Evolutionary conservation across 495 filamentous ascomycete genomes (phyloP), one percentile per base, ranked within the genome.

Genomic region (Penicillium riverlandense): DNA sequence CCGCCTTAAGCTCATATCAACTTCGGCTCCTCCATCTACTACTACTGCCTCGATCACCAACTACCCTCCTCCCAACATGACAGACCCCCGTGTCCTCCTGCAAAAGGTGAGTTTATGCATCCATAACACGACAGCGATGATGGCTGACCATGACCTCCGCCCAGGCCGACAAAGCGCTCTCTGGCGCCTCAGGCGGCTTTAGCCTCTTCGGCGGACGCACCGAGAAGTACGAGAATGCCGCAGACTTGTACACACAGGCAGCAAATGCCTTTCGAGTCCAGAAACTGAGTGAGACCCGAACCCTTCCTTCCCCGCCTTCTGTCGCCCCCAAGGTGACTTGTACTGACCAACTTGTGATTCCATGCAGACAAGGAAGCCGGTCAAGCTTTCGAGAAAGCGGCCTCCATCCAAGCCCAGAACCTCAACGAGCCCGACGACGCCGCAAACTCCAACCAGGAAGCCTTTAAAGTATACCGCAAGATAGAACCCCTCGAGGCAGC

Each of bases 381-480:
- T 10, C 70, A 77, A 48, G 78, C 84, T 6, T 90, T 90, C 51
- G 85, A 90, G 61, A 79, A 82, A 49, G 87, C 87, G 10, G 90
- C 90, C 14, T 53, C 71, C 4, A 79, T 96, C 36, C 86, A 92
- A 65, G 72, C 56, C 6, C 74, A 82, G 38, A 80, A 88, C 45
- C 76, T 95, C 35, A 88, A 86, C 61, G 89, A 96, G 58, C 85
- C 85, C 36, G 85, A 92, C 59, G 90, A 96, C 58, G 86, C 85
- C 29, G 89, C 90, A 31, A 91, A 91, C 59, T 80, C 81, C 37
- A 69, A 85, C 45, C 71, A 77, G 58, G 81, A 85, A 56, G 88
- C 88, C 22, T 92, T 85, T 73, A 90, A 92, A 71, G 78, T 82
- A 39, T 95, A 94, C 70, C 79, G 82, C 57, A 90, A 88, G 69